Base-by-base conservation (phyloP, 169 alveolate genomes). In the Babesia bigemina region DNA sequence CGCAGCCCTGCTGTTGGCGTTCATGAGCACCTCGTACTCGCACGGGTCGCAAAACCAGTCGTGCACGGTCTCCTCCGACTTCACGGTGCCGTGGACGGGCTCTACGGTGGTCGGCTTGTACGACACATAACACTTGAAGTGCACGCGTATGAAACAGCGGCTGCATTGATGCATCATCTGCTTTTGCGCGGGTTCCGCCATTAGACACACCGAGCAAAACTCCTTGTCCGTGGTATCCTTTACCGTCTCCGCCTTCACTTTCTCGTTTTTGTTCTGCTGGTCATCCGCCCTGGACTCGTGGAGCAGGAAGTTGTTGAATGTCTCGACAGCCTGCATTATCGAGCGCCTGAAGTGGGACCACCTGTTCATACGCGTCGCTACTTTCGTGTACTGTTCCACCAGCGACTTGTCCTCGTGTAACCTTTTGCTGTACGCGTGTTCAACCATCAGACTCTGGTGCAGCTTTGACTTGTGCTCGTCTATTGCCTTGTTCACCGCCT, bases 141-240 rank as follows among this genome's bases (percentile, higher is more conserved):
- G 89, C 22, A 75, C 88, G 24, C 89, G 33, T n/a, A 82, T 52
- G 57, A 17, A 75, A 49, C 89, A 82, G 7, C 84, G 84, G 24
- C 33, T 48, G 62, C 89, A 82, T 53, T 82, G 89, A 17, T 47
- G 29, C 75, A 82, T 56, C 21, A 74, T 28, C 36, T 82, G 85
- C 75, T 82, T 82, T 55, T 82, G 82, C 47, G 85, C 70, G 52
- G 26, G 74, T 53, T 82, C 89, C 47, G 85, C 29, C 89, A 82
- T 13, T 50, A 82, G 79, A 47, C 89, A 82, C 71, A 82, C 89
- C 56, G 86, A 74, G 24, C 89, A 82, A 39, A 63, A 82, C 47
- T 82, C 89, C 69, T 66, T 63, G 52, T 47, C 79, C 22, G 55
- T 56, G 19, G 66, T 45, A 22, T 53, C 79, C 44, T 53, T 36